Base-by-base conservation (phyloP, 75 land plant genomes). In the Sequoiadendron giganteum region DNA sequence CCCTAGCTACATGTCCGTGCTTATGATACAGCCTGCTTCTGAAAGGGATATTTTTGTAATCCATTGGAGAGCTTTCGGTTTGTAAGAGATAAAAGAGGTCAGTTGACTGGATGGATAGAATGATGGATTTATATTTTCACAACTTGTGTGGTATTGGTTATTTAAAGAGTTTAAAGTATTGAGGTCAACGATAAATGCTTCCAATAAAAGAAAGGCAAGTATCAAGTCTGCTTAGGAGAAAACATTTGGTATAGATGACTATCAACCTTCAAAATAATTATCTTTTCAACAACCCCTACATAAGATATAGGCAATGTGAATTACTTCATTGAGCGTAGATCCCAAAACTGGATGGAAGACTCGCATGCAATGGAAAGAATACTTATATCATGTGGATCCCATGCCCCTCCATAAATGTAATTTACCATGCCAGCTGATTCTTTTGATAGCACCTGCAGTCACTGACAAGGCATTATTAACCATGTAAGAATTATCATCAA, bases 331-430 rank as follows among this genome's bases (percentile, higher is more conserved):
- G 97, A 93, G 55, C 99, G 91, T 9, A 98, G 86, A 91, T 98
- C 99, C 99, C 99, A 98, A 87, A 90, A 94, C 84, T 97, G 96
- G 34, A 97, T 73, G 81, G 93, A 92, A 43, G 96, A 93, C 19
- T 97, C 99, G 89, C 95, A 91, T 10, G 93, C 95, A 73, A 92
- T 89, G 55, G 95, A 94, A 91, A 97, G 92, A 89, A 91, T 81
- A 91, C 93, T 92, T 3, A 87, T 81, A 84, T 98, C 99, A 92
- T 97, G 99, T 61, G 99, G 99, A 87, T 97, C 96, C 99, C 99
- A 98, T 83, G 96, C 92, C n/a, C 99, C 99, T 36, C 95, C 95
- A 78, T 93, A 91, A 93, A 97, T 89, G 76, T 89, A 92, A 80
- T 96, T 94, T 77, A 96, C 90, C 91, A 92, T 89, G 19, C 96